Percentiles rank a stretch among this genome's conserved stretches.
These are phyloP conservation scores for Serendipita sp. DNA, from an alignment of 768 basidiomycete genomes.

Conservation along the genomic window DNA sequence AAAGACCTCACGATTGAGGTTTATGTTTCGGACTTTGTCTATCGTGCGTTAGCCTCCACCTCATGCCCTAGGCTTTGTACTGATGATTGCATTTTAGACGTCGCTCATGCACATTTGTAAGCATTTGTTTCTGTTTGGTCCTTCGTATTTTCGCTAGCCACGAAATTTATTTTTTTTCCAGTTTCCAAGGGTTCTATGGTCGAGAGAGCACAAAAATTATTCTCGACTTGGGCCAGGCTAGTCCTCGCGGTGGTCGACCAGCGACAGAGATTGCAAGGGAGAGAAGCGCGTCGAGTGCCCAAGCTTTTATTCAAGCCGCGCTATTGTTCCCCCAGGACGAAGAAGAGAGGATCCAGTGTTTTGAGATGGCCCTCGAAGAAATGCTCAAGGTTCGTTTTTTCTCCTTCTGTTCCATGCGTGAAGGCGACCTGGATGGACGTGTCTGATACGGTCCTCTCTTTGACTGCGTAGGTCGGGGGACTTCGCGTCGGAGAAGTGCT, in stretches of 20 bases:
- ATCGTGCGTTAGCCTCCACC: background rate
- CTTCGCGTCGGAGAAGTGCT: background rate
- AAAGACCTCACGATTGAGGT: slow-evolving; percentile 1
- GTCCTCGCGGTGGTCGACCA: background rate
- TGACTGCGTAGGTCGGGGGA: background rate
- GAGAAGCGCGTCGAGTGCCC: background rate
- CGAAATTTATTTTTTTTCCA: background rate
- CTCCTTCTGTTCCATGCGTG: background rate
- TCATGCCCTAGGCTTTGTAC: background rate
- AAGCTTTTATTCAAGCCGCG: background rate
- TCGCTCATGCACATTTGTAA: background rate
- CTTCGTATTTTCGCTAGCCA: too few species aligned
- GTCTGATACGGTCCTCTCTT: background rate
- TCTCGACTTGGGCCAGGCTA: background rate
- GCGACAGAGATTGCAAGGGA: background rate
- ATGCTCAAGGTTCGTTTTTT: slow-evolving; percentile 1
- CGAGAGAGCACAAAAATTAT: background rate
- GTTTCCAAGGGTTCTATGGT: slow-evolving; percentile 4
- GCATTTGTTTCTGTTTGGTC: background rate
- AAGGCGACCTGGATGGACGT: background rate
- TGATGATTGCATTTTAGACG: background rate
- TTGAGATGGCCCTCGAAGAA: slow-evolving; percentile 3
- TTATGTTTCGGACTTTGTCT: background rate
- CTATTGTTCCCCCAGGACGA: background rate
- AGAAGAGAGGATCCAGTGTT: background rate